Base-by-base conservation (phyloP, 2,329 filamentous ascomycete species). In the Plenodomus biglobosus region DNA sequence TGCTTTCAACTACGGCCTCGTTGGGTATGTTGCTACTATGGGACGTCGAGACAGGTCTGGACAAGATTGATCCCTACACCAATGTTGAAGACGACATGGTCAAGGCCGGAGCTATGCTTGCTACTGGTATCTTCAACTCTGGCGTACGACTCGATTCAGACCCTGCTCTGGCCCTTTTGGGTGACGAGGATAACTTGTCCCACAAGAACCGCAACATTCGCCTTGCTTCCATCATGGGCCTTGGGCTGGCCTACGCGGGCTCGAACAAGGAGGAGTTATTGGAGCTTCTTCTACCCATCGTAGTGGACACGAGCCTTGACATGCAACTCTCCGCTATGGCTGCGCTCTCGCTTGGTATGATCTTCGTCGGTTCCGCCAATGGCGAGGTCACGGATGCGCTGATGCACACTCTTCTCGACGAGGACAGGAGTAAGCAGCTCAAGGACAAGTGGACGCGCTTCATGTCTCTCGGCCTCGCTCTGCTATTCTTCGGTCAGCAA, bases 361-460 rank as follows among this genome's bases (percentile, higher is more conserved):
- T 96, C 54, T 96, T 92, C 61, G 91, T 97, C 53, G 94, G 94
- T 39, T 95, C 92, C 8, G 92, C 90, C 3, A 87, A 97, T 66
- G 84, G 91, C 30, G 90, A 96, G 61, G 87, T 97, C 51, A 94
- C 88, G 57, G 90, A 95, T 74, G 87, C 92, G 8, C 94, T 99
- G 61, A 86, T 97, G 44, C 90, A 88, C 46, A 95, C 92, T 1
- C 80, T 99, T 61, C 84, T 99, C 73, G 94, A 99, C 59, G 92
- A 97, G 49, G 92, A 97, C 51, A 85, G 92, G 48, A 87, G 88
- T 75, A 86, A 83, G 65, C 92, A 96, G 71, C 79, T 99, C 52
- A 96, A 95, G 61, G 90, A 97, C 75, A 99, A 97, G 76, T 99
- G 94, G 94, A 94, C 92, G 24, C 86, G 94, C 16, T 99, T 99